Evolutionary conservation across 1,284 basidiomycete species (phyloP).

Genomic region (Cryptococcus sp.): DNA sequence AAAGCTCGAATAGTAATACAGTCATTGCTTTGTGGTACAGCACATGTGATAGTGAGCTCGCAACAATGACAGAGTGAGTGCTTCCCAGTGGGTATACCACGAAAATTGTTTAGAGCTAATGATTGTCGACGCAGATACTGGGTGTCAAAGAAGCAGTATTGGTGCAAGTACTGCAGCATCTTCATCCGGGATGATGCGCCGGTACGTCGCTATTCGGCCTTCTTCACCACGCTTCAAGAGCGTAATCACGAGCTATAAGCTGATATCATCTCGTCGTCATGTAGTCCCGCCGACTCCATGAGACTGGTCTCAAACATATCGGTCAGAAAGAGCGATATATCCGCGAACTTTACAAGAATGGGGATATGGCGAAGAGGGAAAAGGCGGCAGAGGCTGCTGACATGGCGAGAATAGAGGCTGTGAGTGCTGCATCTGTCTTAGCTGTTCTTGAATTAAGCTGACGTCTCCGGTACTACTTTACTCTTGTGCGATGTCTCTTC

Average conservation of each 20-base stretch:
- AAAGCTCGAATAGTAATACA: too few relatives aligned
- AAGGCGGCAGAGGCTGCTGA: constrained; percentile 80
- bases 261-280: constrained; percentile 9
- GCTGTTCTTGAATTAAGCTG: neutral
- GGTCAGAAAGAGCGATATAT: constrained; percentile 92
- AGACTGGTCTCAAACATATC: constrained; percentile 89
- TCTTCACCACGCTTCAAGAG: neutral
- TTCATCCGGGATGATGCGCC: constrained; percentile 87
- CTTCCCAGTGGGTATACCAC: neutral
- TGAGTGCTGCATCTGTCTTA: constrained; percentile 48
- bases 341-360: constrained; percentile 86
- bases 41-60: too few relatives aligned
- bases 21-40: too few relatives aligned
- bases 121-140: constrained; percentile 48
- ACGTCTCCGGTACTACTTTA: neutral
- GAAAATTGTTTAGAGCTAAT: neutral
- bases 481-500: neutral
- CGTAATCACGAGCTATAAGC: neutral
- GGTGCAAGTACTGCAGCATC: constrained; percentile 56
- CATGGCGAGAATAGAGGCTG: constrained; percentile 81
- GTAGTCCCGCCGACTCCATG: constrained; percentile 83
- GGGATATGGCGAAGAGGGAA: constrained; percentile 84
- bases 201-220: constrained; percentile 34
- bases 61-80: constrained; percentile 35
- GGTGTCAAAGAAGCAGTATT: constrained; percentile 58